Percentiles rank a stretch among this genome's conserved stretches.
These are phyloP conservation scores for Xylona heveae DNA, from an alignment of 495 filamentous ascomycete species.

Conservation along the genomic window DNA sequence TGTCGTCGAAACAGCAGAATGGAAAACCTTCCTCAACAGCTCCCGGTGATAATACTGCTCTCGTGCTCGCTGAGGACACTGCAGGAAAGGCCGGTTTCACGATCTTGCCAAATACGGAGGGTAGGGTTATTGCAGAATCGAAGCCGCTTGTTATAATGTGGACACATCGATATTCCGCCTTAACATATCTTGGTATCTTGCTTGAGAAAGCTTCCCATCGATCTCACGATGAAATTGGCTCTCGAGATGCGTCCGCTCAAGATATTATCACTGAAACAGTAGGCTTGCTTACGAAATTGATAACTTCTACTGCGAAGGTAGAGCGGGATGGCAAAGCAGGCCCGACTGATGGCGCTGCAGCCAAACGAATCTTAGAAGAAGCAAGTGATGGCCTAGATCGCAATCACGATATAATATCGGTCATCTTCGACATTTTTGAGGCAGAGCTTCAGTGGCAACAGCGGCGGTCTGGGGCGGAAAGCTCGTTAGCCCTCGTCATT, in stretches of 20 bases:
- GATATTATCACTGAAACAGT: constrained; percentile 42
- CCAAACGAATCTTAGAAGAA: constrained; percentile 34
- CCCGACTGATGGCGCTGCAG: constrained; percentile 22
- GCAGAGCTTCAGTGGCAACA: constrained; percentile 42
- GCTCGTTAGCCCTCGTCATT: constrained; percentile 36
- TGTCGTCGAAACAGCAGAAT: constrained; percentile 13
- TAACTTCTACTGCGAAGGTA: constrained; percentile 22
- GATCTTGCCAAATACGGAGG: constrained; percentile 41
- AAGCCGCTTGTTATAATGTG: constrained; percentile 43
- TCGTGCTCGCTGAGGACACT: constrained; percentile 6
- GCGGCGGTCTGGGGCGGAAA: constrained; percentile 26
- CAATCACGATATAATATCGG: constrained; percentile 55
- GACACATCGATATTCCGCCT: constrained; percentile 51
- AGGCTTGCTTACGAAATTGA: constrained; percentile 30
- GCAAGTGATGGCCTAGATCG: constrained; percentile 51
- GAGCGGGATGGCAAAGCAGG: constrained; percentile 16
- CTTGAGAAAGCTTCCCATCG: constrained; percentile 37
- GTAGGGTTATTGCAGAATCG: constrained; percentile 47
- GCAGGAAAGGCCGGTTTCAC: constrained; percentile 21
- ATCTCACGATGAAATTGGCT: constrained; percentile 22
- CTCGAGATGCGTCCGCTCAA: constrained; percentile 16
- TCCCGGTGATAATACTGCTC: no score
- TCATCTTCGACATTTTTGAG: constrained; percentile 74
- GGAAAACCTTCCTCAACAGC: neutral
- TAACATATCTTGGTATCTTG: constrained; percentile 57